Base-by-base conservation (phyloP, 2,329 filamentous ascomycete species). In the Fusarium sp. region DNA sequence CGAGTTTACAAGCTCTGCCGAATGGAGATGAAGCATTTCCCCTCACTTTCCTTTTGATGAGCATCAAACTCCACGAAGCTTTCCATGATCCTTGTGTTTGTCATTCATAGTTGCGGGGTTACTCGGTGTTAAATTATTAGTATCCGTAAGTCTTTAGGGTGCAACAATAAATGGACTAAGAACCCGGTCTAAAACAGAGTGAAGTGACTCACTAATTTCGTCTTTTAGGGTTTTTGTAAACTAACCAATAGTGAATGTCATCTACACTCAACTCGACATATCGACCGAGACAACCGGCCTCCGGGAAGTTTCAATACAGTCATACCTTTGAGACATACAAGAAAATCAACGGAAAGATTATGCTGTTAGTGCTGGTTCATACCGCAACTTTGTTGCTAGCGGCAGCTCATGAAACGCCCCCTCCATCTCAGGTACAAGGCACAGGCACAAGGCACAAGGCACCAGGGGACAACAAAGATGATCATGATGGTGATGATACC, bases 81-180 rank as follows among this genome's bases (percentile, higher is more conserved):
- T 40, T 51, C 34, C 57, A 62, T 61, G 53, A 72, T 63, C 71
- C 72, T 55, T 57, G 62, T 23, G 42, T 56, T 56, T 53, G 52
- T 42, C 42, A 51, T 51, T 38, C 46, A 45, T 37, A 45, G 66
- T 67, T 74, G 72, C 59, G 72, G 72, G 72, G 72, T 73, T 69
- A 62, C 57, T 64, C 55, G 61, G 62, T 73, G 62, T 65, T 72
- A 71, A 71, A 64, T 68, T 31, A 33, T 55, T 37, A 37, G 45
- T 16, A 20, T 30, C 10, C 30, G 38, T 23, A 20, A 23, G 37
- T 18, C 20, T 15, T 41, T 41, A 15, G 23, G 38, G 20, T 54
- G 71, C 52, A 65, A 58, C 49, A 30, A 30, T 30, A 30, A 23
- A 30, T 30, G 3, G 6, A 4, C 30, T 11, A 30, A 30, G 9